Base-by-base conservation (phyloP, 2,329 filamentous ascomycete genomes). In the Didymella arachidicola region DNA sequence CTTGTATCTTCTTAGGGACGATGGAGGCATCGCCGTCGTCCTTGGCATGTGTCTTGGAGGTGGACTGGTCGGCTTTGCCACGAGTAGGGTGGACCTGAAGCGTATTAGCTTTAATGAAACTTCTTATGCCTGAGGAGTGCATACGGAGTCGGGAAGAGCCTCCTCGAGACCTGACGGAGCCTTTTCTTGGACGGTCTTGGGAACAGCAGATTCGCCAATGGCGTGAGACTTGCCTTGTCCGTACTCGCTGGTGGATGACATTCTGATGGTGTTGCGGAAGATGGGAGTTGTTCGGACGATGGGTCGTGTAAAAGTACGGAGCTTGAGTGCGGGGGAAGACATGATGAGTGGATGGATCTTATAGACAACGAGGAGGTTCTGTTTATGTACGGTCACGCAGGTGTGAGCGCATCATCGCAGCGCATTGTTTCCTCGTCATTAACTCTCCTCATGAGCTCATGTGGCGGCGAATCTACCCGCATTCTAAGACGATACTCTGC, bases 161-260 rank as follows among this genome's bases (percentile, higher is more conserved):
- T 79, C 71, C 63, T 80, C 78, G 29, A 79, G 68, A 19, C 69
- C 72, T 49, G 74, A 68, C 14, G 79, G 68, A 6, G 72, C 78
- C 44, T 72, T 72, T 61, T 81, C 68, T 49, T 80, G 78, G 2
- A 77, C 67, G 39, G 69, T 74, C 14, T 71, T 66, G 26, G 79
- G 78, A 8, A 81, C 75, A 16, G 74, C 73, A 32, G 78, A 79
- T 51, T 77, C 70, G 53, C 74, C 74, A 10, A 57, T 68, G 49
- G 79, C 78, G 72, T 81, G 79, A 47, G 78, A 80, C 32, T 73
- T 69, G 60, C 77, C 78, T 64, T 79, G 78, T 52, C 77, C 78
- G 36, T 68, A 59, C 36, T 76, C 64, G 71, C 77, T 77, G 45
- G 67, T 62, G 39, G 65, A 68, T 53, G 67, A 64, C 67, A 70